Evolutionary conservation across 1,284 basidiomycete genomes (phyloP).

Genomic region (Leccinum variabile): DNA sequence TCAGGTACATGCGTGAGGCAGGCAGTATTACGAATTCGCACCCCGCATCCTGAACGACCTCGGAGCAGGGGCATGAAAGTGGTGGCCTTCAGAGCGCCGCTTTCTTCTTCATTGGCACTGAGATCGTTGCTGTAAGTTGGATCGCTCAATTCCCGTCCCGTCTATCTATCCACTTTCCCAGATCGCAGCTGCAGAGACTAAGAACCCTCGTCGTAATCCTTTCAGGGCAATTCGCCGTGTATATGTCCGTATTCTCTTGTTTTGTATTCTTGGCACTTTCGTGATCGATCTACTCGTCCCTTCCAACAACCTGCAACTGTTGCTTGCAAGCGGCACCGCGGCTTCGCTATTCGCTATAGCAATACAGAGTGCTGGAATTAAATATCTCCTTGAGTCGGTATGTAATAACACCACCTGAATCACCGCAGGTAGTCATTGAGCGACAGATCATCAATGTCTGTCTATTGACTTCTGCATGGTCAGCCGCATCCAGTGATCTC

Average conservation of each 20-base stretch:
- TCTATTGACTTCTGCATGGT: constrained; percentile 83
- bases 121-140: constrained; percentile 69
- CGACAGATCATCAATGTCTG: constrained; percentile 80
- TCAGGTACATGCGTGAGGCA: too few species aligned
- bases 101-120: constrained; percentile 75
- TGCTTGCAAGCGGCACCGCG: constrained; percentile 46
- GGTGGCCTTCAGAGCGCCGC: constrained; percentile 61
- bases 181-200: constrained; percentile 67
- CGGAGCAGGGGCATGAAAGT: too few species aligned
- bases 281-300: constrained; percentile 68
- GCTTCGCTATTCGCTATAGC: constrained; percentile 73
- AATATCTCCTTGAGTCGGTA: constrained; percentile 51
- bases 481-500: constrained; percentile 80
- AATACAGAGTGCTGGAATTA: constrained; percentile 61
- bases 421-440: constrained; percentile 27
- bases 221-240: constrained; percentile 63
- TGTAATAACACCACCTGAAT: constrained; percentile 1
- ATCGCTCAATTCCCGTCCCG: not conserved
- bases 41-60: too few species aligned
- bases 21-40: too few species aligned
- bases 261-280: constrained; percentile 56
- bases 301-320: constrained; percentile 49
- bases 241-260: constrained; percentile 65
- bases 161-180: constrained; percentile 19
- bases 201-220: constrained; percentile 52